Evolutionary conservation across 192 early-diverging fungal genomes (phyloP), one percentile per base, ranked within the genome.

Genomic region (Coemansia sp.): DNA sequence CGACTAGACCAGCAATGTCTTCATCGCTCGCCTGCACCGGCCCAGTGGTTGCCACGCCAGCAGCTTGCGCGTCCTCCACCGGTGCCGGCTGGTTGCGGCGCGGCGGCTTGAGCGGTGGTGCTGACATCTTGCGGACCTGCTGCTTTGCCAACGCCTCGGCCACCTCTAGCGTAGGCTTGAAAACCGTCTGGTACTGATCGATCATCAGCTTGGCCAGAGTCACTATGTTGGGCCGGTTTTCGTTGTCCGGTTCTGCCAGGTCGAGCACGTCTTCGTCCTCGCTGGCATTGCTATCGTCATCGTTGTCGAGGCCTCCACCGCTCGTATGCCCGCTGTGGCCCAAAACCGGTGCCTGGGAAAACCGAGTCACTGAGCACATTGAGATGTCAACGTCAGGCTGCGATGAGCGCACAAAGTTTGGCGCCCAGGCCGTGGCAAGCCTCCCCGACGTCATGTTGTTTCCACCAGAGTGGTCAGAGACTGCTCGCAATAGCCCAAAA

Each of bases 381-480:
- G 69, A 61, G 18, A 84, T 75, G 59, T 81, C 83, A 14, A 81
- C 61, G 41, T 74, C 75, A 6, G 79, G 83, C 69, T 81, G 75
- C 23, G 72, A 77, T 8, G 78, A 83, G 36, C 63, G 83, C 37
- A 95, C 86, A 66, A 98, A 83, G 64, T 95, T 98, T 6, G 94
- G 94, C 6, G 92, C 84, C 86, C 93, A 92, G 2, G 95, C 90
- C 12, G 94, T 86, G 0, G 92, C 90, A 47, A 96, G 77, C 72
- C 92, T 94, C 34, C 82, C 77, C 4, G 90, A 64, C 2, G 89
- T 94, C 95, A 98, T 98, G 61, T 88, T 84, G 85, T 96, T 98
- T 1, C 68, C 65, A 38, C 74, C 66, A 20, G 86, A 81, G 66
- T 91, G 80, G 23, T 85, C 79, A 21, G 92, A 86, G 28, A 95